A percentile compares a stretch with the other conserved stretches of the same genome.
Conservation (phyloP, 2,329 filamentous ascomycete genomes). For the Fusarium austroafricanum region DNA sequence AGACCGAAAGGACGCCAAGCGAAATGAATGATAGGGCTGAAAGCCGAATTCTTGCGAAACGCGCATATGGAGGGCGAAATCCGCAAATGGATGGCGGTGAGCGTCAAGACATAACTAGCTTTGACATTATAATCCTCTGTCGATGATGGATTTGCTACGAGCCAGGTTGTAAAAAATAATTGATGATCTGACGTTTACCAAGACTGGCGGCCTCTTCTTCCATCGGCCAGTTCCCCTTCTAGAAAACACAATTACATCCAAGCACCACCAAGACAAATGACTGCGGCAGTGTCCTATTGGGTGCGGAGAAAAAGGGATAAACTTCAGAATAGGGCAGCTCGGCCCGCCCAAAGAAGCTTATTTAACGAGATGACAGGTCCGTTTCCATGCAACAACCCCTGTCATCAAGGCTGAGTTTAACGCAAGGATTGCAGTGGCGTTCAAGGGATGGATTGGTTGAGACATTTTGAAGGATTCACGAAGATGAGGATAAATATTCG, state of each 20-base stretch:
- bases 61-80: not conserved
- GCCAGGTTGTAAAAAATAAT: not conserved
- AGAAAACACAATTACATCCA: not conserved
- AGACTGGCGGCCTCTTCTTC: not conserved
- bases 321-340: not conserved
- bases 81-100: not conserved
- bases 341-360: not conserved
- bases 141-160: not conserved
- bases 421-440: not conserved
- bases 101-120: not conserved
- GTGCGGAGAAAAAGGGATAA: not conserved
- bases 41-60: not conserved
- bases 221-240: conserved; percentile 3
- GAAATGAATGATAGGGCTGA: conserved; percentile 11
- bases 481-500: not conserved
- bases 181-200: not conserved
- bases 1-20: not conserved
- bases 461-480: not conserved
- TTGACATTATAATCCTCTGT: too few relatives aligned
- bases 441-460: not conserved
- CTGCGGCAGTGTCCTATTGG: not conserved
- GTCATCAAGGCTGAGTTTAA: not conserved
- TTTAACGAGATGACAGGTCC: not conserved
- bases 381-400: conserved; percentile 1
- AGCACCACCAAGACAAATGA: not conserved